Evolutionary conservation across 805 yeast genomes (phyloP).

Genomic region (Yamadazyma takamatsuzukensis): DNA sequence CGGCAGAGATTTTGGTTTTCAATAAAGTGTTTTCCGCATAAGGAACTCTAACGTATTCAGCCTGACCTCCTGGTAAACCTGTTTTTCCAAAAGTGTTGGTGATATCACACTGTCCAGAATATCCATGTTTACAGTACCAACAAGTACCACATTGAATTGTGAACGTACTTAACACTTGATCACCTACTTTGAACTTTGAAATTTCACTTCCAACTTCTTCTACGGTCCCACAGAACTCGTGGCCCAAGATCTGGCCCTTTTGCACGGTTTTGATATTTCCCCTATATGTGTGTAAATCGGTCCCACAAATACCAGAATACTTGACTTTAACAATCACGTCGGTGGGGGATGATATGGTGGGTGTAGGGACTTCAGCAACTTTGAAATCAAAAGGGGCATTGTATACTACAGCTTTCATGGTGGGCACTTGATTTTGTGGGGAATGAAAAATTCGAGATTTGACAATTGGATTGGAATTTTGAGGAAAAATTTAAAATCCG

Average conservation of each 20-base stretch:
- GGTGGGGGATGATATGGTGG: conserved; percentile 29
- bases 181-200: conserved; percentile 38
- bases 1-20: conserved; percentile 43
- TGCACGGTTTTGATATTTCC: conserved; percentile 36
- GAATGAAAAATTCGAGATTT: too few species aligned
- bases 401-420: conserved; percentile 51
- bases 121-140: conserved; percentile 54
- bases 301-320: conserved; percentile 51
- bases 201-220: conserved; percentile 35
- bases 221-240: conserved; percentile 46
- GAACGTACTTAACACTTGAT: conserved; percentile 44
- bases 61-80: conserved; percentile 59
- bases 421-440: not conserved
- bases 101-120: conserved; percentile 51
- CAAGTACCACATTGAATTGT: conserved; percentile 60
- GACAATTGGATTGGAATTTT: too few species aligned
- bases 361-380: conserved; percentile 38
- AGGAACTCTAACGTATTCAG: conserved; percentile 59
- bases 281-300: conserved; percentile 53
- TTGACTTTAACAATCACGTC: conserved; percentile 48
- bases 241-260: conserved; percentile 46
- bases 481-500: too few species aligned
- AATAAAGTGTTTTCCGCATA: conserved; percentile 49
- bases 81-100: conserved; percentile 58
- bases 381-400: conserved; percentile 40